Evolutionary conservation across 2,329 filamentous ascomycete species (phyloP).

Genomic region (Penicillium rolfsii): DNA sequence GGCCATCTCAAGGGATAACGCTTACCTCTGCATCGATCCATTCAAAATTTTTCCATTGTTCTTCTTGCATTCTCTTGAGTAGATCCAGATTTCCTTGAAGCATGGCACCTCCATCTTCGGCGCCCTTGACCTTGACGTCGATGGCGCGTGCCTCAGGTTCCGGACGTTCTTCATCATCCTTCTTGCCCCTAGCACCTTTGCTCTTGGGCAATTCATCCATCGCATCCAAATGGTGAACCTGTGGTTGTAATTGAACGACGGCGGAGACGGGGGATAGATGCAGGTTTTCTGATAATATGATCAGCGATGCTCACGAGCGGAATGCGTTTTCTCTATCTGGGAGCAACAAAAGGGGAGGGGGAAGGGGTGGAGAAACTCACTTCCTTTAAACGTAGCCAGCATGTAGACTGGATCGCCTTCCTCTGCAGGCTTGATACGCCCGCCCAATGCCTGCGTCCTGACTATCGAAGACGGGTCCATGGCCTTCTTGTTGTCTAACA

Average conservation of each 20-base stretch:
- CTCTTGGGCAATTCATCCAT: slow-evolving; percentile 64
- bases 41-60: slow-evolving; percentile 76
- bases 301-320: slow-evolving; percentile 11
- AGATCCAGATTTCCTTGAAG: slow-evolving; percentile 74
- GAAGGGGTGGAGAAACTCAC: slow-evolving; percentile 53
- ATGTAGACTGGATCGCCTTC: slow-evolving; percentile 78
- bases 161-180: slow-evolving; percentile 52
- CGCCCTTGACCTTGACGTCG: slow-evolving; percentile 83
- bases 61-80: slow-evolving; percentile 76
- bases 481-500: slow-evolving; percentile 36
- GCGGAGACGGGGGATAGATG: slow-evolving; percentile 83
- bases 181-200: slow-evolving; percentile 40
- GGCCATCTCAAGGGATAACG: background rate
- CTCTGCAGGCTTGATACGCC: slow-evolving; percentile 71
- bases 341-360: background rate
- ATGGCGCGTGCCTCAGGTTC: slow-evolving; percentile 70
- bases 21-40: slow-evolving; percentile 58
- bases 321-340: background rate
- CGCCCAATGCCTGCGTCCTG: slow-evolving; percentile 80
- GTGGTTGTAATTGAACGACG: slow-evolving; percentile 84
- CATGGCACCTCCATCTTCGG: slow-evolving; percentile 66
- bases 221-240: slow-evolving; percentile 92
- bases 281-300: slow-evolving; percentile 66
- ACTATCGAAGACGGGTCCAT: slow-evolving; percentile 59
- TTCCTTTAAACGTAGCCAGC: slow-evolving; percentile 84